Percentiles rank a stretch among this genome's conserved stretches.
Conservation (phyloP, 2,329 filamentous ascomycete species). For the Neodidymelliopsis sp. region DNA sequence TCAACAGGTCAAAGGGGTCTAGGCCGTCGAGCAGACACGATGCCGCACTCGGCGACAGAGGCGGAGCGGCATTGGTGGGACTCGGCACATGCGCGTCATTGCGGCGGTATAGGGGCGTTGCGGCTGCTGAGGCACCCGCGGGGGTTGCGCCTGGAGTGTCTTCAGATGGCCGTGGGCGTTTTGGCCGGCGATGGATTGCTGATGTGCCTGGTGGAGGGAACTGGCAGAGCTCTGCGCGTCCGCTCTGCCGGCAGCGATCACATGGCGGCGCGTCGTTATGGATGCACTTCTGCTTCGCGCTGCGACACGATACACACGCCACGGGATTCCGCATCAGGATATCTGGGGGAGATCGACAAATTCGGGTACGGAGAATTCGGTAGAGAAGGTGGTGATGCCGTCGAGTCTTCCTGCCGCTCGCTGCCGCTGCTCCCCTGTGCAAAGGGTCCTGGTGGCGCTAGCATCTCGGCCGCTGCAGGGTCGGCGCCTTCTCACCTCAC, state of each 20-base stretch:
- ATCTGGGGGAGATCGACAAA: conserved; percentile 7
- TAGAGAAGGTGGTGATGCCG: conserved; percentile 11
- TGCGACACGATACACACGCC: conserved; percentile 49
- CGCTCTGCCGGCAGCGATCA: conserved; percentile 47
- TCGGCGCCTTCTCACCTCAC: no score
- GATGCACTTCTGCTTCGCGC: conserved; percentile 51
- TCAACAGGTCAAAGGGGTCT: conserved; percentile 50
- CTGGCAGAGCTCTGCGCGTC: conserved; percentile 42
- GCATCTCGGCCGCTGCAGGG: no score
- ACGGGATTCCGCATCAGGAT: conserved; percentile 49
- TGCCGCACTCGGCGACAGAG: conserved; percentile 35
- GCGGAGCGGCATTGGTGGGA: conserved; percentile 31
- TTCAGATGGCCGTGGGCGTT: conserved; percentile 43
- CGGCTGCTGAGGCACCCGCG: conserved; percentile 14
- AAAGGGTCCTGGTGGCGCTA: no score
- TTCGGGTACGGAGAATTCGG: conserved; percentile 17
- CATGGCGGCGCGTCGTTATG: conserved; percentile 50
- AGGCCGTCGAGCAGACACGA: conserved; percentile 41
- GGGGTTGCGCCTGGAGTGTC: conserved; percentile 29
- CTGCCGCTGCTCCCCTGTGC: no score
- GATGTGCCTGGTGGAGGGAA: conserved; percentile 50
- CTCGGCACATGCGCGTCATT: conserved; percentile 37
- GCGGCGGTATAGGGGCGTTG: conserved; percentile 23
- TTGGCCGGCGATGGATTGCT: conserved; percentile 47
- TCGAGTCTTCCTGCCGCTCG: conserved; percentile 5